These are phyloP conservation scores for Borovskyia barvae DNA, from an alignment of 208 protist species.

Conservation along the genomic window DNA sequence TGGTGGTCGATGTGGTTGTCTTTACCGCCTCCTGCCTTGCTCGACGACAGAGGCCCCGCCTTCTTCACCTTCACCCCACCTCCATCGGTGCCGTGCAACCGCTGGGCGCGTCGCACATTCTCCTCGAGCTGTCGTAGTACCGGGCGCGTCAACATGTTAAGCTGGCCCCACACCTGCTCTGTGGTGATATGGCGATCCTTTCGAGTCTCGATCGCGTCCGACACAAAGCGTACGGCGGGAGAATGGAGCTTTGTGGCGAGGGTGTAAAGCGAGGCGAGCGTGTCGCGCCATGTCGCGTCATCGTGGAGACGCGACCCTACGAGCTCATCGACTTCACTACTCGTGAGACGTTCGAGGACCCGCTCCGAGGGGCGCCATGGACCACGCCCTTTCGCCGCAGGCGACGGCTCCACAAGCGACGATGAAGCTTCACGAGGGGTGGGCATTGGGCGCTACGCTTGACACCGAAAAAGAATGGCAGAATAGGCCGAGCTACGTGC, in stretches of 20 bases:
- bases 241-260: conserved; percentile 80
- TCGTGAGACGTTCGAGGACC: conserved; percentile 22
- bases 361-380: conserved; percentile 28
- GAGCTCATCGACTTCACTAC: conserved; percentile 39
- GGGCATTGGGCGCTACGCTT: neutral
- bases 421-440: neutral
- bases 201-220: conserved; percentile 58
- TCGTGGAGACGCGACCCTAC: conserved; percentile 39
- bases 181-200: conserved; percentile 60
- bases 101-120: conserved; percentile 51
- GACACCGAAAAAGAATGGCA: neutral
- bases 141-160: conserved; percentile 74
- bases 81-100: conserved; percentile 24
- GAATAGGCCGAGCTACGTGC: neutral
- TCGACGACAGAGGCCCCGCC: neutral
- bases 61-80: neutral
- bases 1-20: neutral
- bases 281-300: conserved; percentile 41
- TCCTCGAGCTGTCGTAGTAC: conserved; percentile 77
- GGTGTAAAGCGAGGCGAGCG: conserved; percentile 68
- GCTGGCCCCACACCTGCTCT: conserved; percentile 89
- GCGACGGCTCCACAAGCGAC: neutral
- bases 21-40: neutral
- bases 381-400: conserved; percentile 7
- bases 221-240: conserved; percentile 54